Evolutionary conservation across 2,329 filamentous ascomycete species (phyloP), one percentile per base, ranked within the genome.

Genomic region (Penicillium thymicola): DNA sequence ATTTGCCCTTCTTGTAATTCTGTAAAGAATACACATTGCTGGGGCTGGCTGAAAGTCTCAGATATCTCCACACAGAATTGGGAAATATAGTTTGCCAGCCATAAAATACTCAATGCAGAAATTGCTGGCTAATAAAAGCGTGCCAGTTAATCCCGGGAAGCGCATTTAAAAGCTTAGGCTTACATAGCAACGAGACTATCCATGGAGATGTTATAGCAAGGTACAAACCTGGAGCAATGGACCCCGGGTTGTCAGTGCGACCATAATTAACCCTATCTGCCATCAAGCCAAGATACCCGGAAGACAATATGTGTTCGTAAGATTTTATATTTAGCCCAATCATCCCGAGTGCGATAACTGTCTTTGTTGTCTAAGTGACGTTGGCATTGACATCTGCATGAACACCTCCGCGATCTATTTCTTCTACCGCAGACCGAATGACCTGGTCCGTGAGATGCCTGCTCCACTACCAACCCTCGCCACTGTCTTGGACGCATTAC

Each of bases 201-300:
- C 21, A 3, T 21, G 21, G 21, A 21, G 21, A 21, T 13, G 18
- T 25, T 30, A 23, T 53, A 34, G 27, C 37, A 44, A 49, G 32
- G 27, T 23, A 44, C 30, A 37, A 27, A 34, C 42, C 51, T 54
- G 45, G 41, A 52, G 18, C 52, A 25, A 49, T 54, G 48, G 52
- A 61, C 56, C 50, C 58, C 38, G 52, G 56, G 56, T 58, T 62
- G 57, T 54, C 37, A 37, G 60, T 63, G 36, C 53, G 48, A 60
- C 60, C 7, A 41, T 34, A 43, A 44, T 21, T 16, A 48, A 43
- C 57, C 28, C 45, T 45, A 25, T 55, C 49, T 27, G 45, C 48
- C 32, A 48, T 45, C 38, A 28, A 38, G 18, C 34, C 38, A 56
- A 34, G 40, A 54, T 38, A 47, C 6, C 46, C 23, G 27, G 43